phyloP scores from a whole-genome alignment of 768 basidiomycete species.

The Tricholoma terreum region DNA sequence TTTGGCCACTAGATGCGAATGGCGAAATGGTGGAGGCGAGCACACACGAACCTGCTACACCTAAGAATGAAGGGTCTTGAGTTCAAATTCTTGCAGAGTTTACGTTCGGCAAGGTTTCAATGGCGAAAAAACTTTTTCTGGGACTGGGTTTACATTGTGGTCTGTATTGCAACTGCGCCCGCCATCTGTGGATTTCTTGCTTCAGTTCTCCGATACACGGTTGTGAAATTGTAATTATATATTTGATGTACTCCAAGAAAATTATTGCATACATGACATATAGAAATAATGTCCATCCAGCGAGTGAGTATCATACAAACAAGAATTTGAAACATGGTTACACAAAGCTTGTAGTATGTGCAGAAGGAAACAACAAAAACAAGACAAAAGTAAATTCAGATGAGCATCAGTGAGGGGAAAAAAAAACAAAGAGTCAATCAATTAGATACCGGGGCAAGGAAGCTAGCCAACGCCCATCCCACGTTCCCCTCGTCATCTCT shows the following conservation, averaged over 20 bases:
- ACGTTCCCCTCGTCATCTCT: constrained; percentile 52
- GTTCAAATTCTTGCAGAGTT: too few relatives aligned
- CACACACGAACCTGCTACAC: constrained; percentile 61
- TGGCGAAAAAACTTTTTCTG: too few relatives aligned
- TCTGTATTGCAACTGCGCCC: too few relatives aligned
- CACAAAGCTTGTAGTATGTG: too few relatives aligned
- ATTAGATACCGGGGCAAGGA: constrained; percentile 53
- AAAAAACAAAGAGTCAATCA: neutral
- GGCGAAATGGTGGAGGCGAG: constrained; percentile 54
- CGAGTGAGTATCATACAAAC: neutral
- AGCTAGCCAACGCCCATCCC: constrained; percentile 84
- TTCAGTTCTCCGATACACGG: neutral
- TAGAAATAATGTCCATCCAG: neutral
- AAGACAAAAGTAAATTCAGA: neutral
- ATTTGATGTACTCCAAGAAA: neutral
- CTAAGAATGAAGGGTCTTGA: constrained; percentile 11
- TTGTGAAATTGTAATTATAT: neutral
- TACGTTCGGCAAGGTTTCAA: too few relatives aligned
- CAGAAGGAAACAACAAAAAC: neutral
- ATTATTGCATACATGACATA: neutral
- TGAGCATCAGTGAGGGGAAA: neutral
- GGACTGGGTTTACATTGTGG: too few relatives aligned
- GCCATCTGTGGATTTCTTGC: too few relatives aligned
- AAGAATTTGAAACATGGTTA: neutral
- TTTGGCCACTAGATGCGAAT: constrained; percentile 72